These are phyloP conservation scores for Schizosaccharomyces japonicus DNA, from an alignment of 805 yeast species.

Conservation along the genomic window DNA sequence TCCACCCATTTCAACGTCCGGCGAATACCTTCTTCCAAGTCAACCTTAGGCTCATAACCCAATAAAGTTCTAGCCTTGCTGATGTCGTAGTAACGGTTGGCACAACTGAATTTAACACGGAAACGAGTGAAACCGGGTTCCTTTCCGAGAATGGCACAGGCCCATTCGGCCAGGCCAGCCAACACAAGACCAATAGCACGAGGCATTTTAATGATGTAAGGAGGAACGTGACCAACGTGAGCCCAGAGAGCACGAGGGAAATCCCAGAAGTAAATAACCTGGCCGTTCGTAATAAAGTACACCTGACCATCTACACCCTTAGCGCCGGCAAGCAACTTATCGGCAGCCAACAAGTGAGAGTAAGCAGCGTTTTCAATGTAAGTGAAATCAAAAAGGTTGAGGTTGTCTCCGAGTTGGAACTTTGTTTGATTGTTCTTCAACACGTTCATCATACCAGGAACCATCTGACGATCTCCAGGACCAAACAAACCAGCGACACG, in stretches of 20 bases:
- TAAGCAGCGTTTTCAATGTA: conserved; percentile 97
- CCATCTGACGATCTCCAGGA: conserved; percentile 91
- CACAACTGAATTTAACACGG: conserved; percentile 79
- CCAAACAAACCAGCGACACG: conserved; percentile 98
- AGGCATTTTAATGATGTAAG: conserved; percentile 38
- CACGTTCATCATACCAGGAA: conserved; percentile 72
- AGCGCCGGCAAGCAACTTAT: conserved; percentile 32
- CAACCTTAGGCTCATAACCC: conserved; percentile 63
- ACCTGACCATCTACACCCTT: conserved; percentile 37
- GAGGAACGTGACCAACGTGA: conserved; percentile 70
- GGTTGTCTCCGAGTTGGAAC: conserved; percentile 84
- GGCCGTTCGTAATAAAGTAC: conserved; percentile 77
- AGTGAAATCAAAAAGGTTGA: conserved; percentile 86
- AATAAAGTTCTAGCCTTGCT: conserved; percentile 56
- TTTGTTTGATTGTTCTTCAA: conserved; percentile 68
- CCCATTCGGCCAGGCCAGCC: conserved; percentile 60
- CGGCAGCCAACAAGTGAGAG: conserved; percentile 81
- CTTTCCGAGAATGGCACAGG: conserved; percentile 46
- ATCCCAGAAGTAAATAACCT: conserved; percentile 92
- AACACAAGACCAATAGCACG: conserved; percentile 56
- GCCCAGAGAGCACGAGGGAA: conserved; percentile 93
- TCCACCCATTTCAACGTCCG: conserved; percentile 75
- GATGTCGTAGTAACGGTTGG: conserved; percentile 79
- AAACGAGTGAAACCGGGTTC: conserved; percentile 91
- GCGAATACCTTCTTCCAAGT: conserved; percentile 53